Conservation (phyloP, 306 rosid genomes). For the Medicago ruthenica region DNA sequence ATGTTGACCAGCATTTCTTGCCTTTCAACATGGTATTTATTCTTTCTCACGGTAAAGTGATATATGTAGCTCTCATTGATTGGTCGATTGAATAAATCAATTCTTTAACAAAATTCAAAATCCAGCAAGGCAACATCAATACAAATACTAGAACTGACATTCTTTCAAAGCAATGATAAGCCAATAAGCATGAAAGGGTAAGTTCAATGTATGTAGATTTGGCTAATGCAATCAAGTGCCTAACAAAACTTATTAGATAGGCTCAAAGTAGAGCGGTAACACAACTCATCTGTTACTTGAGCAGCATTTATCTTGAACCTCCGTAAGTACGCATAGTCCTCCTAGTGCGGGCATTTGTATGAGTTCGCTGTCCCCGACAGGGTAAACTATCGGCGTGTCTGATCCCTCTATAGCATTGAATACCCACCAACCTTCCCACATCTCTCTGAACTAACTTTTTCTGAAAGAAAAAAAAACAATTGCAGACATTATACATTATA, state of each 20-base stretch:
- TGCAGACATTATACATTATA: constrained; percentile 1
- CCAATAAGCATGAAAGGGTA: constrained; percentile 7
- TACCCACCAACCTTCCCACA: constrained; percentile 52
- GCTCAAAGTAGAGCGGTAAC: constrained; percentile 28
- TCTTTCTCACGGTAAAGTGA: not conserved
- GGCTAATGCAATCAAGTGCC: not conserved
- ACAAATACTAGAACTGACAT: constrained; percentile 3
- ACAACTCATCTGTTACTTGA: constrained; percentile 37
- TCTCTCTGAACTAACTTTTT: constrained; percentile 56
- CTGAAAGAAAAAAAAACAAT: constrained; percentile 41
- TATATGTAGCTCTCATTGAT: not conserved
- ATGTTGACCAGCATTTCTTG: not conserved
- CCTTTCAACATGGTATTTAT: not conserved
- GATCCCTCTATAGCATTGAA: constrained; percentile 68
- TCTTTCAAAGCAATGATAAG: constrained; percentile 20
- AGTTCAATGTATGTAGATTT: not conserved
- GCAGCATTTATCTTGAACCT: constrained; percentile 43
- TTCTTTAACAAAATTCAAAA: not conserved
- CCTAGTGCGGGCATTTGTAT: constrained; percentile 67
- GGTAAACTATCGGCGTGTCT: constrained; percentile 62
- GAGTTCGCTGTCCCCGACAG: constrained; percentile 73
- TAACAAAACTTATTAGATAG: constrained; percentile 41
- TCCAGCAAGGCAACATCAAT: constrained; percentile 2
- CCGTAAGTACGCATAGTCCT: constrained; percentile 47
- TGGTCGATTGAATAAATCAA: not conserved